Conservation (phyloP, 1,284 basidiomycete genomes). For the Ceratobasidium sp. region DNA sequence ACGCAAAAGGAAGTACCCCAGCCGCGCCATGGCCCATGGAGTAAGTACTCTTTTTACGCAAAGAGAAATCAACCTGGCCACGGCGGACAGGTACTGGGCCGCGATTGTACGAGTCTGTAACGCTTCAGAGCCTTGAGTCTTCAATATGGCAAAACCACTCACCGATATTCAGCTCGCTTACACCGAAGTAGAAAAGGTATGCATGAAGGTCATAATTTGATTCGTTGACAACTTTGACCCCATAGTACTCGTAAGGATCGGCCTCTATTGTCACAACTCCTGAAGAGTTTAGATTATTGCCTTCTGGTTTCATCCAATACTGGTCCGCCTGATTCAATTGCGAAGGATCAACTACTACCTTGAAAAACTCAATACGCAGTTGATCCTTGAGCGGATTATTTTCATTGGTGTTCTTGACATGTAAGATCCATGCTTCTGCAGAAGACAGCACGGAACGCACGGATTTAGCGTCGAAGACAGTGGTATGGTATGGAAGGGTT, state of each 20-base stretch:
- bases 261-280: conserved; percentile 1
- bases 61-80: neutral
- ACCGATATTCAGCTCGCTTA: neutral
- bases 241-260: neutral
- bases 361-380: conserved; percentile 8
- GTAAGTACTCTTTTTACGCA: neutral
- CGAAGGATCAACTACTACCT: neutral
- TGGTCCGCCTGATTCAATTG: neutral
- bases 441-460: neutral
- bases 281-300: neutral
- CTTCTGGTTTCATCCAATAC: neutral
- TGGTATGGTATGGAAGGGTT: neutral
- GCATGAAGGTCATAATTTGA: conserved; percentile 4
- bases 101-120: neutral
- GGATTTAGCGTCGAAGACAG: neutral
- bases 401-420: neutral
- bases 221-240: neutral
- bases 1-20: neutral
- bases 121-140: neutral
- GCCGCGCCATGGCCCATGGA: conserved; percentile 9
- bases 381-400: neutral
- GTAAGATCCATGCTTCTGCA: neutral
- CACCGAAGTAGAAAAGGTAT: conserved; percentile 22
- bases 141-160: neutral
- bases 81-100: neutral